These are phyloP conservation scores for Blakeslea trispora DNA, from an alignment of 371 early-diverging fungal species.

Conservation along the genomic window DNA sequence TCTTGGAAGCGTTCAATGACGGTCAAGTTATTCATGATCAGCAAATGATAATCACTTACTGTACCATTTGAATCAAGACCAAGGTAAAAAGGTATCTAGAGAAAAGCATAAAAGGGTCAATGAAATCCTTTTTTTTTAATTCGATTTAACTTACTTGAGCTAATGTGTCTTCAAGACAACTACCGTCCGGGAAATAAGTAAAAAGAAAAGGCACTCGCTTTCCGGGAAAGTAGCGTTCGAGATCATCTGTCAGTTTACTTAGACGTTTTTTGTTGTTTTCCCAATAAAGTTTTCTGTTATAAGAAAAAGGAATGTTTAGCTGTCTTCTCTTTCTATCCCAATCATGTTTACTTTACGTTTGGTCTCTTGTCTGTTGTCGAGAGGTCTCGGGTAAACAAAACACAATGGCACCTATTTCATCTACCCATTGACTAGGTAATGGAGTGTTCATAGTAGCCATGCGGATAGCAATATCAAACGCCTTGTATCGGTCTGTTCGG, in stretches of 20 bases:
- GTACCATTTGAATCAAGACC: slow-evolving; percentile 13
- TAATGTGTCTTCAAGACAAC: slow-evolving; percentile 9
- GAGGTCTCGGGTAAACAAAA: slow-evolving; percentile 37
- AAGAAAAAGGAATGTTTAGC: background rate
- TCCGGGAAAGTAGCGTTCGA: slow-evolving; percentile 24
- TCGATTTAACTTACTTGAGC: slow-evolving; percentile 26
- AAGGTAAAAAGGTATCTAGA: slow-evolving; percentile 29
- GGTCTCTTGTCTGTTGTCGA: background rate
- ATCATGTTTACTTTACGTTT: too few species aligned
- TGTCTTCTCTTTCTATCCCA: slow-evolving; percentile 6
- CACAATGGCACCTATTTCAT: slow-evolving; percentile 34
- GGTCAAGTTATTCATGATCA: slow-evolving; percentile 39
- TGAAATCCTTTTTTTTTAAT: too few species aligned
- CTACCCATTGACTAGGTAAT: slow-evolving; percentile 19
- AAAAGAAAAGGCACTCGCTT: slow-evolving; percentile 30
- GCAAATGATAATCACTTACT: slow-evolving; percentile 30
- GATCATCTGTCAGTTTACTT: slow-evolving; percentile 9
- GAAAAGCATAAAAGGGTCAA: too few species aligned
- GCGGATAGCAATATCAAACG: slow-evolving; percentile 22
- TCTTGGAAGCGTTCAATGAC: slow-evolving; percentile 25
- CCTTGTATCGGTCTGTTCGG: slow-evolving; percentile 13
- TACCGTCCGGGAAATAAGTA: slow-evolving; percentile 33
- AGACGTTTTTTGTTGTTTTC: slow-evolving; percentile 21
- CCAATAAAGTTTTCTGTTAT: slow-evolving; percentile 30
- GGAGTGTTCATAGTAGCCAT: slow-evolving; percentile 8